phyloP scores from a whole-genome alignment of 1,284 basidiomycete genomes.

The Kalmanozyma brasiliensis region DNA sequence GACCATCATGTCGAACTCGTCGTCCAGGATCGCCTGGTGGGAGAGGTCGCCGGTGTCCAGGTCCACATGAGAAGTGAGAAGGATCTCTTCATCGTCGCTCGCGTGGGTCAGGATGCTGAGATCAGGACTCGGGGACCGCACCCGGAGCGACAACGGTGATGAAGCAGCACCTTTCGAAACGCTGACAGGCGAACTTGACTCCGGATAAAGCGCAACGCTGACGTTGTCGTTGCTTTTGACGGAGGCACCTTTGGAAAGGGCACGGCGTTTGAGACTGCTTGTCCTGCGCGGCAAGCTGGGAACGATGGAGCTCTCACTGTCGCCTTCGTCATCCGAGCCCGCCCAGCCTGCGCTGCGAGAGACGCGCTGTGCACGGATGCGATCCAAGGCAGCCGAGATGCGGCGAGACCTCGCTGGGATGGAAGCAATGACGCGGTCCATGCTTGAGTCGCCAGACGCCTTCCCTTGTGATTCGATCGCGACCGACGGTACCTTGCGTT shows the following conservation, averaged over 20 bases:
- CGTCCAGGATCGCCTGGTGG: constrained; percentile 17
- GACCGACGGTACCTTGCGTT: constrained; percentile 32
- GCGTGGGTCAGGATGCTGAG: constrained; percentile 21
- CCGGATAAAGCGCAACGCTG: constrained; percentile 4
- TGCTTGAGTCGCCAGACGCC: background rate
- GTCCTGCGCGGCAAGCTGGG: constrained; percentile 5
- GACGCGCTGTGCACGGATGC: constrained; percentile 22
- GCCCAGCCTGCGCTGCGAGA: constrained; percentile 21
- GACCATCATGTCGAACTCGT: constrained; percentile 40
- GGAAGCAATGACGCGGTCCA: constrained; percentile 25
- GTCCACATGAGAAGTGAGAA: constrained; percentile 28
- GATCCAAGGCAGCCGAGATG: constrained; percentile 30
- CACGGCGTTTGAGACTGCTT: background rate
- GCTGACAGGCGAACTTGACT: constrained; percentile 14
- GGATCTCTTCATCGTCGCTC: constrained; percentile 41
- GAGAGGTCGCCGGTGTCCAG: constrained; percentile 8
- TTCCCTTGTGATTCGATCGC: background rate
- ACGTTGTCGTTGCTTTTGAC: background rate
- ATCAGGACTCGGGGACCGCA: constrained; percentile 31
- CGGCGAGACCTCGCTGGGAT: constrained; percentile 34
- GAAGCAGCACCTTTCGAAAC: background rate
- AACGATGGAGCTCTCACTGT: background rate
- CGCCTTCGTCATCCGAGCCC: constrained; percentile 33
- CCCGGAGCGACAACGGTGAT: constrained; percentile 7
- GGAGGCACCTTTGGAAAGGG: constrained; percentile 16